Conservation (phyloP, 2,329 filamentous ascomycete species). For the Ophiostoma sp. region DNA sequence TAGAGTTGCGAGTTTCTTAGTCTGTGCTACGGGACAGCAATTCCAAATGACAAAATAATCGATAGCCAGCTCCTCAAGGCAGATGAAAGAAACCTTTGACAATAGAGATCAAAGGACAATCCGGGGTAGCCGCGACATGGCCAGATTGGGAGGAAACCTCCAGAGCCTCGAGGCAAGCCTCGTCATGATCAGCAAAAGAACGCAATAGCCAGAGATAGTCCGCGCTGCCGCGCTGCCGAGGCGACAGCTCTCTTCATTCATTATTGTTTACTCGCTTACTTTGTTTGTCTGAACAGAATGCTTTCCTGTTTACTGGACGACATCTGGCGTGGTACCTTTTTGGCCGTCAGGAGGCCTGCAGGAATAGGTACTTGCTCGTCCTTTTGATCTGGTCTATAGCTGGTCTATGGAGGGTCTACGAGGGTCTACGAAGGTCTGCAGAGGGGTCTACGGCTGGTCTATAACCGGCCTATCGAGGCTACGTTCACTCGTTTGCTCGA, state of each 20-base stretch:
- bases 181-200: slow-evolving; percentile 1
- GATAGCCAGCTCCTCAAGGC: background rate
- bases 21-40: too few species aligned
- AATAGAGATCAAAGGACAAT: background rate
- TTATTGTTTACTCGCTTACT: background rate
- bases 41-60: too few species aligned
- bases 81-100: background rate
- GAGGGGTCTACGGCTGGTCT: too few species aligned
- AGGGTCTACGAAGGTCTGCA: too few species aligned
- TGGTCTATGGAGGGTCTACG: too few species aligned
- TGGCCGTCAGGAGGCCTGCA: too few species aligned
- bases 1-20: background rate
- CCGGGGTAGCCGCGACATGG: background rate
- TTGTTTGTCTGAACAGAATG: background rate
- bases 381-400: background rate
- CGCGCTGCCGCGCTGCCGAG: background rate
- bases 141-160: background rate
- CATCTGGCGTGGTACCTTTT: background rate
- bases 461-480: too few species aligned
- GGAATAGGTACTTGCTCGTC: background rate
- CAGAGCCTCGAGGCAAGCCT: background rate
- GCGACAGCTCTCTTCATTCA: background rate
- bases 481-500: background rate
- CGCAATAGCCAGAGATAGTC: background rate
- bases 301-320: background rate